These are phyloP conservation scores for Xylaria sp. DNA, from an alignment of 2,329 filamentous ascomycete genomes.

Conservation along the genomic window DNA sequence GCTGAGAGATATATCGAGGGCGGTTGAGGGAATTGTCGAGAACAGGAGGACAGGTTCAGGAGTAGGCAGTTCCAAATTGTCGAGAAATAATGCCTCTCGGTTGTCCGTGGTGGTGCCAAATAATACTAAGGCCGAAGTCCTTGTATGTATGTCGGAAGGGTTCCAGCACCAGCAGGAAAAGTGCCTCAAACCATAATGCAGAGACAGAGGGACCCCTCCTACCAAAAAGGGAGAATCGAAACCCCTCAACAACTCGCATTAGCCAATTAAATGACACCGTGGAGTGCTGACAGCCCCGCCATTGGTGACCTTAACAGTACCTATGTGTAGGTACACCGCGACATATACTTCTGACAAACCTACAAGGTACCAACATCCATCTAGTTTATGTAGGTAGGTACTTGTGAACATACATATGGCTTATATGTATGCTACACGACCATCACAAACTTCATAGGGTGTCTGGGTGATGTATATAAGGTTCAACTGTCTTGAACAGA, in stretches of 20 bases:
- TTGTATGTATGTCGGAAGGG: neutral
- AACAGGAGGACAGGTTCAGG: neutral
- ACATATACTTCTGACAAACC: no score
- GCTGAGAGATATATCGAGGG: neutral
- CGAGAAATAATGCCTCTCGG: neutral
- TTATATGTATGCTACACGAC: no score
- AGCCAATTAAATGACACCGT: conserved; percentile 25
- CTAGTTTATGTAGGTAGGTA: no score
- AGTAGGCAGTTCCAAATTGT: conserved; percentile 1
- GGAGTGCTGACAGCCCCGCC: conserved; percentile 26
- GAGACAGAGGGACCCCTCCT: conserved; percentile 6
- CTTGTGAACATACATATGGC: no score
- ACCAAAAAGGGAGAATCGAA: neutral
- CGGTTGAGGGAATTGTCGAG: conserved; percentile 27
- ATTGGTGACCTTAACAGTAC: conserved; percentile 21
- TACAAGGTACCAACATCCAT: no score
- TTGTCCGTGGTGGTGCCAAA: conserved; percentile 17
- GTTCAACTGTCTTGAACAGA: no score
- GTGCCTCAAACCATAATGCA: conserved; percentile 21
- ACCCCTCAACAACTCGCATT: conserved; percentile 9
- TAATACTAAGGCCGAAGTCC: neutral
- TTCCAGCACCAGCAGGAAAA: conserved; percentile 14
- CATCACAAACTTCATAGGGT: no score
- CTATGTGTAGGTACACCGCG: no score
- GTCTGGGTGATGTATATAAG: no score